Conservation (phyloP, 106 monocot genomes). For the Hemerocallis citrina region DNA sequence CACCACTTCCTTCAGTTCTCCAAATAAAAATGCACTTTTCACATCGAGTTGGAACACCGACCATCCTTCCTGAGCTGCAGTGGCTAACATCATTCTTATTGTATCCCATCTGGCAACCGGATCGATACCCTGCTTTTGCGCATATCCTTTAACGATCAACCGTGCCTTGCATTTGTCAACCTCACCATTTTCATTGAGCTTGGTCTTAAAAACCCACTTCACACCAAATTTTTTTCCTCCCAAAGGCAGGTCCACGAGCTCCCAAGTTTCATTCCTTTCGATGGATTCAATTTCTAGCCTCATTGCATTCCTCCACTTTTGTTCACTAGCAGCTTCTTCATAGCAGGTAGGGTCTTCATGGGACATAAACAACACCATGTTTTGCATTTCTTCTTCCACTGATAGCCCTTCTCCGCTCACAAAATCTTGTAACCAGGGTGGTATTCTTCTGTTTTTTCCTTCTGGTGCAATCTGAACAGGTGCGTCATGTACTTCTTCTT, state of each 20-base stretch:
- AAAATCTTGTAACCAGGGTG: background rate
- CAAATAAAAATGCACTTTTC: background rate
- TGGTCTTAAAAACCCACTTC: constrained; percentile 1
- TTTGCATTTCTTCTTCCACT: background rate
- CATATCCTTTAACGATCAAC: background rate
- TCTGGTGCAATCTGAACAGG: background rate
- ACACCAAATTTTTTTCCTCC: background rate
- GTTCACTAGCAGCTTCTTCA: background rate
- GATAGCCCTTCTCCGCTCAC: background rate
- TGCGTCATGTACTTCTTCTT: background rate
- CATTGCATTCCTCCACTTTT: constrained; percentile 3
- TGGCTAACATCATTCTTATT: background rate
- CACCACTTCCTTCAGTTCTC: background rate
- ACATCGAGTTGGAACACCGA: background rate
- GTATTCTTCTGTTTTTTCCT: background rate
- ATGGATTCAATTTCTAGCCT: background rate
- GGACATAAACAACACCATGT: background rate
- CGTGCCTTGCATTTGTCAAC: background rate
- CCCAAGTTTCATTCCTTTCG: background rate
- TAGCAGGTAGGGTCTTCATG: background rate
- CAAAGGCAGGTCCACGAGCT: background rate
- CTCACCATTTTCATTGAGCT: background rate
- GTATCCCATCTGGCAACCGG: background rate
- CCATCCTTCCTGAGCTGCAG: background rate
- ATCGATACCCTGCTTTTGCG: background rate